These are phyloP conservation scores for Leptodermis oblonga DNA, from an alignment of 257 asterid genomes.

Conservation along the genomic window DNA sequence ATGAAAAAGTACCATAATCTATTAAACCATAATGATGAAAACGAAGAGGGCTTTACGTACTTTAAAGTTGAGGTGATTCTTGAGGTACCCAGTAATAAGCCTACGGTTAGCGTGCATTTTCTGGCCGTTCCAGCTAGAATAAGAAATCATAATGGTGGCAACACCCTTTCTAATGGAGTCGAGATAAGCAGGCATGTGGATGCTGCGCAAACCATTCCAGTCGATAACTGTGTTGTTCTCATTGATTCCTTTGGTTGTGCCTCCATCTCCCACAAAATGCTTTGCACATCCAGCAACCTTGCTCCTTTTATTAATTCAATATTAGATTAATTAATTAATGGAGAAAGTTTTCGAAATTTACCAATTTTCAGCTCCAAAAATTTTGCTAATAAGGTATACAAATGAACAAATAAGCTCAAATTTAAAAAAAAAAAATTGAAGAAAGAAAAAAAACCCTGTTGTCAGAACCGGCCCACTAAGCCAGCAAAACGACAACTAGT, in stretches of 20 bases:
- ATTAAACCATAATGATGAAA: no score
- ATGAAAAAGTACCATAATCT: no score
- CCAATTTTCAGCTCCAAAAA: neutral
- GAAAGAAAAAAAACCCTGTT: neutral
- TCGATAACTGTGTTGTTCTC: constrained; percentile 32
- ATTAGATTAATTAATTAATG: neutral
- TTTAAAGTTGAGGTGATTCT: constrained; percentile 33
- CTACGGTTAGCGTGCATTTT: constrained; percentile 36
- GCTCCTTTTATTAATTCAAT: constrained; percentile 8
- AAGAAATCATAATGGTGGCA: constrained; percentile 34
- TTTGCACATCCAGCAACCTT: constrained; percentile 40
- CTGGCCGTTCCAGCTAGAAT: constrained; percentile 36
- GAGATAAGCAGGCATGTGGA: constrained; percentile 36
- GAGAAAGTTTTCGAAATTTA: neutral
- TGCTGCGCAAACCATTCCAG: constrained; percentile 25
- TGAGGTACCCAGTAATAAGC: constrained; percentile 31
- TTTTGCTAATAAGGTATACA: neutral
- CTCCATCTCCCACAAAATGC: constrained; percentile 42
- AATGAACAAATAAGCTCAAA: neutral
- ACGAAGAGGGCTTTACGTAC: no score
- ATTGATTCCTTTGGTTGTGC: constrained; percentile 32
- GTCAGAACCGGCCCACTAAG: no score
- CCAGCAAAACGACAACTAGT: no score
- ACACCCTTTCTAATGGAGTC: constrained; percentile 35
- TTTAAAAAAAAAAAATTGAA: neutral